Evolutionary conservation across 148 eudicot species (phyloP), one percentile per base, ranked within the genome.

Genomic region (Oxyria digyna): DNA sequence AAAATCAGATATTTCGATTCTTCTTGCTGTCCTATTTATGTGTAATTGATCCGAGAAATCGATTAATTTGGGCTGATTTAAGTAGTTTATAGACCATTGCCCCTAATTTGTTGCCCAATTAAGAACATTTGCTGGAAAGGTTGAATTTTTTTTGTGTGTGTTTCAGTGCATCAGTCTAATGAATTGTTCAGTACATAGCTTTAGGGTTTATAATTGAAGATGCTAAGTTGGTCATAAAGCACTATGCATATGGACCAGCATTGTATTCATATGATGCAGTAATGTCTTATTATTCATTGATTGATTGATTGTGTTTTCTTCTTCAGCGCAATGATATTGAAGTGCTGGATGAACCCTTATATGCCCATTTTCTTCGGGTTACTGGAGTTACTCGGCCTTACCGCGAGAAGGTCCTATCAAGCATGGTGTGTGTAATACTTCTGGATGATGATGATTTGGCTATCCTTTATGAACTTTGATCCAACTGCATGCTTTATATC

Each of bases 311-410:
- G 31, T 45, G 18, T 15, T 62, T 62, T 35, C 76, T 72, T 80
- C 15, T 45, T 14, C 69, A 93, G 98, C 78, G 98, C 77, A 87
- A 93, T 85, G 98, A 89, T 75, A 86, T 63, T 40, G 98, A 93
- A 85, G 96, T 86, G 76, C 86, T 87, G 67, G 98, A 93, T 81
- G 98, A 93, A 77, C 98, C 98, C 11, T 81, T 93, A 15, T 93
- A 93, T 78, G 91, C 88, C 33, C 74, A 80, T 74, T 89, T 79
- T 77, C 85, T 93, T 67, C 75, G 69, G 48, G 85, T 74, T 32
- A 89, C 96, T 12, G 95, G 90, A 62, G 84, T 49, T 5, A 78
- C 83, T 65, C 87, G 96, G 77, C 96, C 96, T 21, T 93, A 93
- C 74, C 78, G 85, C 24, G 86, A 86, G 12, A 77, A 79, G 74